These are phyloP conservation scores for Picochlorum sp. DNA, from an alignment of 139 green algal genomes.

Conservation along the genomic window DNA sequence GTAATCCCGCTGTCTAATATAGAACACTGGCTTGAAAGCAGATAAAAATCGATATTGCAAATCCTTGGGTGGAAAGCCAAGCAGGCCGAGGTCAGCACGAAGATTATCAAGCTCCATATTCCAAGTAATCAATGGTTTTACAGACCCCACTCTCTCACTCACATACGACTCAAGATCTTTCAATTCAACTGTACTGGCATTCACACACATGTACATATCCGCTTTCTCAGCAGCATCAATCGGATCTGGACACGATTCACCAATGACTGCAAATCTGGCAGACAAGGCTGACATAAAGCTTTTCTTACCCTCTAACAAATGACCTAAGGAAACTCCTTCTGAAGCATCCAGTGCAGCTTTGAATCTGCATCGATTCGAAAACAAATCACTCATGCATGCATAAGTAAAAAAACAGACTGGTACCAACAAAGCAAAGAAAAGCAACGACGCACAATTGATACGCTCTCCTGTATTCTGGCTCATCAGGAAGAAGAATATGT, in stretches of 20 bases:
- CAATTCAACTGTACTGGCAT: slow-evolving; percentile 73
- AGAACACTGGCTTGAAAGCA: slow-evolving; percentile 73
- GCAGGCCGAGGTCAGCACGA: slow-evolving; percentile 71
- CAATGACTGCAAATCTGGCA: not conserved
- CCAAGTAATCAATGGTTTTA: slow-evolving; percentile 60
- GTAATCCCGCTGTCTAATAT: slow-evolving; percentile 65
- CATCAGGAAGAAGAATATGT: slow-evolving; percentile 73
- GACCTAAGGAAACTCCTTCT: slow-evolving; percentile 52
- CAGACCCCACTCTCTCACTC: slow-evolving; percentile 30
- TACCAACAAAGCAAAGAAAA: not conserved
- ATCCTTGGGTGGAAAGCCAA: slow-evolving; percentile 73
- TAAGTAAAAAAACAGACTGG: not conserved
- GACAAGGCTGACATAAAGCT: slow-evolving; percentile 20
- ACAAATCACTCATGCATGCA: not conserved
- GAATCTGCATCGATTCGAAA: slow-evolving; percentile 32
- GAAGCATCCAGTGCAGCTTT: slow-evolving; percentile 39
- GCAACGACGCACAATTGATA: slow-evolving; percentile 44
- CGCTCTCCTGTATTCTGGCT: slow-evolving; percentile 58
- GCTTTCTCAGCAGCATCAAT: slow-evolving; percentile 31
- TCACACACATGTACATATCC: slow-evolving; percentile 81
- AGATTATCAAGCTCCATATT: slow-evolving; percentile 96
- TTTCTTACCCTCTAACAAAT: slow-evolving; percentile 47
- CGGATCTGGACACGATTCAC: not conserved
- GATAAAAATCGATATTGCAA: slow-evolving; percentile 74
- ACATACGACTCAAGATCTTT: slow-evolving; percentile 49